Percentiles rank a stretch among this genome's conserved stretches.
These are phyloP conservation scores for Pythium coloratum DNA, from an alignment of 352 stramenopile genomes.

Conservation along the genomic window DNA sequence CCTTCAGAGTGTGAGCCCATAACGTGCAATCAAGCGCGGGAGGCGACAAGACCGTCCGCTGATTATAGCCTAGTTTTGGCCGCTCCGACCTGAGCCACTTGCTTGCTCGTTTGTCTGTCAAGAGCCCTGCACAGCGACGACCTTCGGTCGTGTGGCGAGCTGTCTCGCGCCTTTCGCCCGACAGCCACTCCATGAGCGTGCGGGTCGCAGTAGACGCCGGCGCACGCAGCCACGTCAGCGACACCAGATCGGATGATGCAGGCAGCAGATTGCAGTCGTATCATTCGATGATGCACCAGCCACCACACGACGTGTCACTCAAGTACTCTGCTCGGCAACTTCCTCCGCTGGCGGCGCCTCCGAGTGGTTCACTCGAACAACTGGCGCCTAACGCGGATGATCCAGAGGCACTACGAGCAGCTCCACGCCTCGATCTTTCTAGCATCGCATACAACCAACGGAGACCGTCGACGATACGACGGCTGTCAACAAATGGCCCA, in stretches of 20 bases:
- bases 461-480: not conserved
- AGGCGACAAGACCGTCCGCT: too few species aligned
- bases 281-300: not conserved
- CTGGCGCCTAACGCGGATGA: not conserved
- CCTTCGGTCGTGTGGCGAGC: not conserved
- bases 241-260: not conserved
- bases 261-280: not conserved
- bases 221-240: not conserved
- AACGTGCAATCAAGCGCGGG: too few species aligned
- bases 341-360: not conserved
- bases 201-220: not conserved
- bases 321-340: not conserved
- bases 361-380: not conserved
- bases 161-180: too few species aligned
- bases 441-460: not conserved
- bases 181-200: not conserved
- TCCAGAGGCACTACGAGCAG: not conserved
- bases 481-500: not conserved
- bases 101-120: not conserved
- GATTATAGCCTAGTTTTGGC: too few species aligned
- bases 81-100: too few species aligned
- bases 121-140: not conserved
- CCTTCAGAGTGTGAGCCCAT: too few species aligned
- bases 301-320: not conserved
- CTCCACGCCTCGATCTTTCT: not conserved